Evolutionary conservation across 2,329 filamentous ascomycete genomes (phyloP).

Genomic region (Cladosporium sp.): DNA sequence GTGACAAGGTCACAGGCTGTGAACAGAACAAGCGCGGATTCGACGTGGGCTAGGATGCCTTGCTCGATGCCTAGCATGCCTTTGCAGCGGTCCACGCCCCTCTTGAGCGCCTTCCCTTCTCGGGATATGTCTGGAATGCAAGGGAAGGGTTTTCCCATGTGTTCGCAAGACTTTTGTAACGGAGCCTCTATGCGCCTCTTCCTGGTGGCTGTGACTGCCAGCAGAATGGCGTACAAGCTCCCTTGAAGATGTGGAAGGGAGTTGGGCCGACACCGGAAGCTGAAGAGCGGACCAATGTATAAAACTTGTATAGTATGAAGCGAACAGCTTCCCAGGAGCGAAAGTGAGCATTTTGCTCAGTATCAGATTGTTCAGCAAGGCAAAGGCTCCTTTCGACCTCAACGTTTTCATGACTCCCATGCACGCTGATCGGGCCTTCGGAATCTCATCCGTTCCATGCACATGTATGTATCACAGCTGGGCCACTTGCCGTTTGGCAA

Average conservation of each 20-base stretch:
- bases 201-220: background rate
- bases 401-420: background rate
- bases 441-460: background rate
- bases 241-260: background rate
- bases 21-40: background rate
- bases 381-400: background rate
- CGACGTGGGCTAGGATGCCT: background rate
- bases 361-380: background rate
- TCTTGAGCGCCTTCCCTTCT: background rate
- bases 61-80: background rate
- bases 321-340: constrained; percentile 13
- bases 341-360: background rate
- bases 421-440: background rate
- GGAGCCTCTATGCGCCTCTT: background rate
- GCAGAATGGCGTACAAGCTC: background rate
- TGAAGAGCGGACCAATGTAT: background rate
- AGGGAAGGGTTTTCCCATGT: background rate
- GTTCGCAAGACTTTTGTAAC: background rate
- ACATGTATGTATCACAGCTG: background rate
- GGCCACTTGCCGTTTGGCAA: background rate
- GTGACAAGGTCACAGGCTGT: background rate
- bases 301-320: constrained; percentile 1
- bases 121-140: background rate
- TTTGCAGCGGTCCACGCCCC: background rate
- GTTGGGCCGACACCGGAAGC: background rate